Evolutionary conservation across 1,139 yeast genomes (phyloP).

Genomic region (Kodamaea plutei): DNA sequence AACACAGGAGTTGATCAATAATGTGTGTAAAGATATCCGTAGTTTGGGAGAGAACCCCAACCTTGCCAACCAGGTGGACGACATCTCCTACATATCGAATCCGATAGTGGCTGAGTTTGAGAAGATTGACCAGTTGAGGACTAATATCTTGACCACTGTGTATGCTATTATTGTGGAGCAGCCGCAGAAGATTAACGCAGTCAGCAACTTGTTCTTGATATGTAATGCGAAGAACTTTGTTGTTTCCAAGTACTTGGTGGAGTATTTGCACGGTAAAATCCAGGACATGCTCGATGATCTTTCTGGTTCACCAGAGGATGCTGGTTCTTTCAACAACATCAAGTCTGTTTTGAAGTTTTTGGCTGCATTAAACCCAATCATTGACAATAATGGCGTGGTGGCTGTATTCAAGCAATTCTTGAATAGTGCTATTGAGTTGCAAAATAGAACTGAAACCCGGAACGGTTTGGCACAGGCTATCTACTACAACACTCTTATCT

Average conservation of each 20-base stretch:
- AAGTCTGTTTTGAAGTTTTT: conserved; percentile 71
- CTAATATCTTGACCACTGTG: conserved; percentile 57
- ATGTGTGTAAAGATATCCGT: conserved; percentile 53
- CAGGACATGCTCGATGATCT: conserved; percentile 46
- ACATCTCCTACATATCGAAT: conserved; percentile 60
- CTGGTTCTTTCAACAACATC: conserved; percentile 69
- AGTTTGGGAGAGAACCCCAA: conserved; percentile 63
- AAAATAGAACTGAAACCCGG: conserved; percentile 36
- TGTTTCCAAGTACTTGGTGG: conserved; percentile 69
- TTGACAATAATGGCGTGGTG: conserved; percentile 50
- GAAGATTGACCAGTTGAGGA: conserved; percentile 58
- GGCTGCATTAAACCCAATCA: conserved; percentile 59
- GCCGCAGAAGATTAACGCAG: conserved; percentile 78
- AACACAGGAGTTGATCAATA: conserved; percentile 36
- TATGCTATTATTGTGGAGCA: conserved; percentile 76
- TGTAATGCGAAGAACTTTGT: conserved; percentile 64
- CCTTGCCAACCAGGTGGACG: conserved; percentile 51
- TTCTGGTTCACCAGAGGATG: conserved; percentile 26
- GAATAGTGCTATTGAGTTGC: conserved; percentile 53
- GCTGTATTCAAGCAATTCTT: conserved; percentile 54
- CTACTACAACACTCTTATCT: conserved; percentile 57
- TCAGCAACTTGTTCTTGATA: conserved; percentile 66
- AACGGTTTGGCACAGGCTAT: conserved; percentile 66
- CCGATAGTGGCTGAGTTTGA: conserved; percentile 70
- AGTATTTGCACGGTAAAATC: conserved; percentile 60